These are phyloP conservation scores for Diaporthe ilicicola DNA, from an alignment of 2,329 filamentous ascomycete genomes.

Conservation along the genomic window DNA sequence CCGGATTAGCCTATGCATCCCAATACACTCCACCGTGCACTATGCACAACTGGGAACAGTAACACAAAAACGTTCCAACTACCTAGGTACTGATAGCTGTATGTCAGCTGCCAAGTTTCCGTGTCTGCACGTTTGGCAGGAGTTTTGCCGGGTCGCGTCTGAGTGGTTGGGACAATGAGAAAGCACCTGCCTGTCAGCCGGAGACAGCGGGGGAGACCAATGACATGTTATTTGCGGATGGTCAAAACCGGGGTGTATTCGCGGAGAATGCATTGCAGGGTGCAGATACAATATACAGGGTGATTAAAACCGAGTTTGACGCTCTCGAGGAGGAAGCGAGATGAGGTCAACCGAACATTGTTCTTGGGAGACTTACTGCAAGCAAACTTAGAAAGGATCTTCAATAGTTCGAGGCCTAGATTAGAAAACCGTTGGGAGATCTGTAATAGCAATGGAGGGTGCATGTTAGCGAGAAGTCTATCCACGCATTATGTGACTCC, in stretches of 20 bases:
- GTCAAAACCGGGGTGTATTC: not conserved
- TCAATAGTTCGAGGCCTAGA: not conserved
- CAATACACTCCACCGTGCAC: not conserved
- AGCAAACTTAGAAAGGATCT: not conserved
- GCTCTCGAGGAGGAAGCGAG: not conserved
- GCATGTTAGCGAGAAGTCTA: not conserved
- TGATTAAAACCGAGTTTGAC: not conserved
- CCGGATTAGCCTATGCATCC: constrained; percentile 1
- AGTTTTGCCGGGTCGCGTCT: not conserved
- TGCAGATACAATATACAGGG: not conserved
- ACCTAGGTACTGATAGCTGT: not conserved
- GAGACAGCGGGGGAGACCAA: not conserved
- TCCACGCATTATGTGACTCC: not conserved
- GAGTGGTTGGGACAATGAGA: not conserved
- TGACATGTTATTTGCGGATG: not conserved
- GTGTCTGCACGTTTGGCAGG: not conserved
- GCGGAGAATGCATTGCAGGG: not conserved
- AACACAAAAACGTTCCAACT: not conserved
- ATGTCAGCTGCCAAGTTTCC: not conserved
- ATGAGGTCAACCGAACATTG: not conserved
- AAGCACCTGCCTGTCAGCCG: not conserved
- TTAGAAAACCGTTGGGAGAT: too few relatives aligned
- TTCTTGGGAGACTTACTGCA: not conserved
- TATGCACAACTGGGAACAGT: not conserved
- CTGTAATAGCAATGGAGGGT: not conserved